Conservation (phyloP, 768 basidiomycete species). For the Amanita polypyramis region DNA sequence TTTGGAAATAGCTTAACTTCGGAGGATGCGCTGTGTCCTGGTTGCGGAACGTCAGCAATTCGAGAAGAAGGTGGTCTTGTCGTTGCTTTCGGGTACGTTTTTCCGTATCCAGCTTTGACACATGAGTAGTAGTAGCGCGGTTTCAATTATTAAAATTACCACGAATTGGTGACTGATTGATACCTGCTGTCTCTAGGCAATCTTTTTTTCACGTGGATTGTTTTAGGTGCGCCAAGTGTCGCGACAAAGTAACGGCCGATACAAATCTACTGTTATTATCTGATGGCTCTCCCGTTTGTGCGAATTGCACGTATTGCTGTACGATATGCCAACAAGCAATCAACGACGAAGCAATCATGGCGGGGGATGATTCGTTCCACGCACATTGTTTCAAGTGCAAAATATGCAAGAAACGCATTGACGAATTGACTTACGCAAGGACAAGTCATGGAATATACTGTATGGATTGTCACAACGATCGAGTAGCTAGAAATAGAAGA, state of each 20-base stretch:
- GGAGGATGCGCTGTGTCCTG: constrained; percentile 65
- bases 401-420: constrained; percentile 88
- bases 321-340: constrained; percentile 91
- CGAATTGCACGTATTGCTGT: constrained; percentile 90
- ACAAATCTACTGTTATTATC: constrained; percentile 95
- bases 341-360: constrained; percentile 98
- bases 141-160: background rate
- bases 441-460: constrained; percentile 98
- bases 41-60: constrained; percentile 73
- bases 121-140: background rate
- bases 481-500: constrained; percentile 85
- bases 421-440: constrained; percentile 98
- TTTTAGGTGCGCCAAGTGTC: constrained; percentile 96
- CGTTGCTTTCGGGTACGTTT: constrained; percentile 87
- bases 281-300: constrained; percentile 95
- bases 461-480: constrained; percentile 96
- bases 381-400: constrained; percentile 98
- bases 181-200: constrained; percentile 39
- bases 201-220: constrained; percentile 93
- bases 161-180: background rate
- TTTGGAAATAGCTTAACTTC: constrained; percentile 10
- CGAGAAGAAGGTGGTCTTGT: constrained; percentile 79
- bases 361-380: constrained; percentile 97
- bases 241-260: constrained; percentile 86
- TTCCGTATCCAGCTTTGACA: constrained; percentile 7